phyloP scores from a whole-genome alignment of 139 green algal species.

The Coelastrella sp. region DNA sequence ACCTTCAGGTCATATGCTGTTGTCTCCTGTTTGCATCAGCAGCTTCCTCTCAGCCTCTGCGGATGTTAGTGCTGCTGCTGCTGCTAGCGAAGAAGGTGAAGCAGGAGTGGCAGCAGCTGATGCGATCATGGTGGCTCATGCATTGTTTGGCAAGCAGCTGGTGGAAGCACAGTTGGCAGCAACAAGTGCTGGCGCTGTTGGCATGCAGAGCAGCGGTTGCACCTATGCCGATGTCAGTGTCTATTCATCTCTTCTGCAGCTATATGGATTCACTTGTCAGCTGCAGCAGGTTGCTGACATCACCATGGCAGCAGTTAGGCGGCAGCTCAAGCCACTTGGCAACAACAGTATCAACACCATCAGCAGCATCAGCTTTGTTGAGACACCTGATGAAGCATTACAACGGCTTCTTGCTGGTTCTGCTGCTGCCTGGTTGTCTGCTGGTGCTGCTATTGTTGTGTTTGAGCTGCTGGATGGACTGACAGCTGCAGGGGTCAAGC shows the following conservation, averaged over 20 bases:
- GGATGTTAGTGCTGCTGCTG: not conserved
- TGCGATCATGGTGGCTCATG: not conserved
- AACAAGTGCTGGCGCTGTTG: too few relatives aligned
- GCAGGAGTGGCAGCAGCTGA: not conserved
- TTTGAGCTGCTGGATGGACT: not conserved
- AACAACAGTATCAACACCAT: not conserved
- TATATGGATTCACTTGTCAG: not conserved
- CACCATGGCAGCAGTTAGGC: not conserved
- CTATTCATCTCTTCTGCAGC: not conserved
- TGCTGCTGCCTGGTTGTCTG: not conserved
- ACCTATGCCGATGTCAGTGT: not conserved
- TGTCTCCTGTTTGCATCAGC: not conserved
- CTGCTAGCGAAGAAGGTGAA: not conserved
- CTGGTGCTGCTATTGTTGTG: not conserved
- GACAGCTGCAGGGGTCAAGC: not conserved
- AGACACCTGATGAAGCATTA: not conserved
- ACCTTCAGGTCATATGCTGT: not conserved
- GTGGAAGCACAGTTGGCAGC: not conserved
- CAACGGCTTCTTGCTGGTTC: not conserved
- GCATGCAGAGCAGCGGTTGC: not conserved
- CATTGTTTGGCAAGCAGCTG: not conserved
- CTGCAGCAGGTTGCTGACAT: not conserved
- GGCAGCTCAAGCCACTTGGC: not conserved
- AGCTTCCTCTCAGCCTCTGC: not conserved
- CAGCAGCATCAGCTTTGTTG: too few relatives aligned